Evolutionary conservation across 345 rosid genomes (phyloP).

Genomic region (Rhodamnia rubescens): DNA sequence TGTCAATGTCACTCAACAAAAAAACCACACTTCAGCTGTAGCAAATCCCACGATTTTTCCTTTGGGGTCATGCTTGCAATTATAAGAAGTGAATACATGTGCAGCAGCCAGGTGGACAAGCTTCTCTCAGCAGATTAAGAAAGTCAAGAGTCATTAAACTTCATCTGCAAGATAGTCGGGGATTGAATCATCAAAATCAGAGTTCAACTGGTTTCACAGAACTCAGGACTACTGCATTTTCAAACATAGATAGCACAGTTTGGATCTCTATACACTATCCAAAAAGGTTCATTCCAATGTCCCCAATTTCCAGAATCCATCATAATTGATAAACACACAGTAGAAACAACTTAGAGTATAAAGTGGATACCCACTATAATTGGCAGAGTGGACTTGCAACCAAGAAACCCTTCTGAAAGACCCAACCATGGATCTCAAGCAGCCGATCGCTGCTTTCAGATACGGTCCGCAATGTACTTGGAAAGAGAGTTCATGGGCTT

Average conservation of each 20-base stretch:
- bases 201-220: background rate
- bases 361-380: background rate
- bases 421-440: background rate
- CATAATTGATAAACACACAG: background rate
- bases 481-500: slow-evolving; percentile 50
- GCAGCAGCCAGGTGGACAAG: background rate
- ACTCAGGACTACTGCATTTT: background rate
- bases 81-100: background rate
- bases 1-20: no score
- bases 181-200: background rate
- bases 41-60: background rate
- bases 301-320: background rate
- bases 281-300: background rate
- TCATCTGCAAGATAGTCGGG: background rate
- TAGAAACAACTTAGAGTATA: background rate
- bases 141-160: background rate
- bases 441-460: slow-evolving; percentile 5
- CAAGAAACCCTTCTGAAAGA: background rate
- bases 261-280: background rate
- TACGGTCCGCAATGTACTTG: slow-evolving; percentile 46
- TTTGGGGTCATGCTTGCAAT: background rate
- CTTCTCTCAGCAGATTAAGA: background rate
- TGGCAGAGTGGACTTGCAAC: background rate
- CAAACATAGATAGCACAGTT: background rate
- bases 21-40: background rate